These are phyloP conservation scores for Daucus carota DNA, from an alignment of 129 eudicot genomes.

Conservation along the genomic window DH1_v3.0 NC_030386.2:34085501-34086000, in stretches of 20 bases:
- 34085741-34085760: neutral
- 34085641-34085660: too few relatives aligned
- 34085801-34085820: constrained; percentile 5
- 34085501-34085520: too few relatives aligned
- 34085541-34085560: too few relatives aligned
- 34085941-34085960: neutral
- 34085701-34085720: too few relatives aligned
- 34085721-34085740: too few relatives aligned
- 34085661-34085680: too few relatives aligned
- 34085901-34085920: neutral
- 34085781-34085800: neutral
- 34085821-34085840: neutral
- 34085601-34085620: too few relatives aligned
- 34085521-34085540: too few relatives aligned
- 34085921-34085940: neutral
- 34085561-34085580: too few relatives aligned
- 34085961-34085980: neutral
- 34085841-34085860: neutral
- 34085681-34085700: too few relatives aligned
- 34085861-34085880: neutral
- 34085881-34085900: neutral
- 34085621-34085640: too few relatives aligned
- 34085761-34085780: neutral
- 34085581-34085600: too few relatives aligned
- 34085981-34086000: neutral